Conservation (phyloP, 1,284 basidiomycete species). For the Somion occarium region DNA sequence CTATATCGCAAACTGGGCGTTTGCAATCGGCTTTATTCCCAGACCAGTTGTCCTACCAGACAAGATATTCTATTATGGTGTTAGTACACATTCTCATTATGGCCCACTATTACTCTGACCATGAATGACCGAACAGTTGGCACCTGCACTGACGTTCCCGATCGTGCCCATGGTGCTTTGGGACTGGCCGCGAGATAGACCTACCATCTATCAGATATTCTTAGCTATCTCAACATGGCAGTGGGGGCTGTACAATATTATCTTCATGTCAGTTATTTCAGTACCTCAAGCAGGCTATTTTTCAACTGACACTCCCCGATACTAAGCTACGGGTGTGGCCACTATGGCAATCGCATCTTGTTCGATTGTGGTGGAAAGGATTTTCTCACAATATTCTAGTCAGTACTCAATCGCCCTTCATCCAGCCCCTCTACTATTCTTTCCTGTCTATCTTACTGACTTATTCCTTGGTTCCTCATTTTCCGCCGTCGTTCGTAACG, state of each 20-base stretch:
- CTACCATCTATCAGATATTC: constrained; percentile 54
- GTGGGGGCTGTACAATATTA: constrained; percentile 46
- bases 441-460: too few species aligned
- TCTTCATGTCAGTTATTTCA: constrained; percentile 48
- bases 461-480: not conserved
- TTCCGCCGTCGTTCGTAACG: not conserved
- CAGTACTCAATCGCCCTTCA: constrained; percentile 25
- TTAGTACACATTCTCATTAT: constrained; percentile 25
- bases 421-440: constrained; percentile 15
- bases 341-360: constrained; percentile 32
- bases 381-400: constrained; percentile 64
- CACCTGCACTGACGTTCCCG: constrained; percentile 36
- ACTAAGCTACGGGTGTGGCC: constrained; percentile 51
- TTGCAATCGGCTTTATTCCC: constrained; percentile 50
- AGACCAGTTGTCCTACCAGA: constrained; percentile 44
- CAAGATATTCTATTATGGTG: constrained; percentile 60
- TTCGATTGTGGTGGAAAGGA: constrained; percentile 44
- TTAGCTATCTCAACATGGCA: constrained; percentile 53
- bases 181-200: constrained; percentile 63
- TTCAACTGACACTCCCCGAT: not conserved
- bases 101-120: constrained; percentile 1
- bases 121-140: constrained; percentile 32
- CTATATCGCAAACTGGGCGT: constrained; percentile 67
- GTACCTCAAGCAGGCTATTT: not conserved
- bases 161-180: constrained; percentile 54